Percentiles rank a stretch among this genome's conserved stretches.
Evolutionary conservation across 2,329 filamentous ascomycete species (phyloP).

Genomic region (Aureobasidium musti): DNA sequence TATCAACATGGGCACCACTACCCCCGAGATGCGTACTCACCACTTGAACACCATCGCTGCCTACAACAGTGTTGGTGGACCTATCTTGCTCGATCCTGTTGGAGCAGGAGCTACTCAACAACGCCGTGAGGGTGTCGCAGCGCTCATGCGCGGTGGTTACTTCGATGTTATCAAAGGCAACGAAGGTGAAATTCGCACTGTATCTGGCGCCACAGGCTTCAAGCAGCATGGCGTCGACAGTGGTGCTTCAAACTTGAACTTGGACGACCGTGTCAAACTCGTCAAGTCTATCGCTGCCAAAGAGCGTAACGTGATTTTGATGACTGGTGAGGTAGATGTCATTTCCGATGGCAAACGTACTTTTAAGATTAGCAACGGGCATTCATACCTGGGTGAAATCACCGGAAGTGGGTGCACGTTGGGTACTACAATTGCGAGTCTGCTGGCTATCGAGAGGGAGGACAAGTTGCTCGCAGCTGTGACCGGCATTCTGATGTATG

Average conservation of each 20-base stretch:
- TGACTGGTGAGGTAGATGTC: conserved; percentile 79
- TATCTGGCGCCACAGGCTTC: conserved; percentile 59
- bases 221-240: conserved; percentile 84
- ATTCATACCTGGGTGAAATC: conserved; percentile 67
- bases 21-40: conserved; percentile 69
- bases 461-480: conserved; percentile 73
- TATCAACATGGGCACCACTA: conserved; percentile 93
- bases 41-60: conserved; percentile 73
- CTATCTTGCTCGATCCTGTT: conserved; percentile 85
- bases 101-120: conserved; percentile 81
- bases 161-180: conserved; percentile 94
- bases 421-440: conserved; percentile 77
- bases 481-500: conserved; percentile 74
- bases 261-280: conserved; percentile 61
- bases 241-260: conserved; percentile 56
- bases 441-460: conserved; percentile 63
- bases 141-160: conserved; percentile 71
- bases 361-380: conserved; percentile 72
- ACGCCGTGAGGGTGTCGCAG: conserved; percentile 68
- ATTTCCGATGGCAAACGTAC: conserved; percentile 72
- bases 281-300: conserved; percentile 67
- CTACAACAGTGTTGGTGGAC: conserved; percentile 75
- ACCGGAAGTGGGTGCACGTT: conserved; percentile 80
- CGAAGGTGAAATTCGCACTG: conserved; percentile 78
- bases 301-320: conserved; percentile 71